phyloP scores from a whole-genome alignment of 331 rosid genomes.

The Cydonia oblonga region DNA sequence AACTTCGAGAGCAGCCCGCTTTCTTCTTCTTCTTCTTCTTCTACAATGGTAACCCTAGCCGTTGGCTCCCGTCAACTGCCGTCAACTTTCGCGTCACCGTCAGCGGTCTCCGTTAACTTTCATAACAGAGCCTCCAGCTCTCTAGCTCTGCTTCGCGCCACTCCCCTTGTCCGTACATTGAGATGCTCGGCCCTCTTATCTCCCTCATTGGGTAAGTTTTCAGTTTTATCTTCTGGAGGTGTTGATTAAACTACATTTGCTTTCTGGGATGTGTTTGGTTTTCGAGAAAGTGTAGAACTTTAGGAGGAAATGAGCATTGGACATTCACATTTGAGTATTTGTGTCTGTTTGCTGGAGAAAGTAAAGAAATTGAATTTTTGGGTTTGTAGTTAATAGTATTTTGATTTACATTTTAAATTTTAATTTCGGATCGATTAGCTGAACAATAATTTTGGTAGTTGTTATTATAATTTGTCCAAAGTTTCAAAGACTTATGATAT shows the following conservation, averaged over 20 bases:
- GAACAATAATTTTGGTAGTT: neutral
- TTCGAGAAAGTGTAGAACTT: neutral
- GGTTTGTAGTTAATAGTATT: neutral
- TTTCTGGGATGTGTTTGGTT: conserved; percentile 4
- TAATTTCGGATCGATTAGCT: neutral
- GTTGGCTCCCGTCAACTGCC: conserved; percentile 6
- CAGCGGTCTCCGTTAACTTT: neutral
- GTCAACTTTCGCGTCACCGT: neutral
- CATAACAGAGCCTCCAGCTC: conserved; percentile 3
- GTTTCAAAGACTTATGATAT: no score
- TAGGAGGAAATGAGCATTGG: neutral
- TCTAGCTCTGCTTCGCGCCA: conserved; percentile 1
- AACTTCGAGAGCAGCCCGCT: neutral
- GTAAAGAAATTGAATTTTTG: neutral
- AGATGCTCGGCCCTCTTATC: conserved; percentile 11
- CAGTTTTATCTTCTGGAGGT: neutral
- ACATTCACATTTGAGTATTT: neutral
- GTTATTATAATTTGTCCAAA: neutral
- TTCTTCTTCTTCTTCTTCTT: no score
- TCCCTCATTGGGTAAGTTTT: conserved; percentile 21
- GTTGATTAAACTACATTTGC: neutral
- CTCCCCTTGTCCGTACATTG: neutral
- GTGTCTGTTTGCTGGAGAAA: neutral
- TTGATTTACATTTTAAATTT: neutral
- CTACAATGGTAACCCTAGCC: conserved; percentile 27